Percentiles rank a stretch among this genome's conserved stretches.
phyloP scores from a whole-genome alignment of 352 stramenopile genomes.

The Globisporangium viniferum region DNA sequence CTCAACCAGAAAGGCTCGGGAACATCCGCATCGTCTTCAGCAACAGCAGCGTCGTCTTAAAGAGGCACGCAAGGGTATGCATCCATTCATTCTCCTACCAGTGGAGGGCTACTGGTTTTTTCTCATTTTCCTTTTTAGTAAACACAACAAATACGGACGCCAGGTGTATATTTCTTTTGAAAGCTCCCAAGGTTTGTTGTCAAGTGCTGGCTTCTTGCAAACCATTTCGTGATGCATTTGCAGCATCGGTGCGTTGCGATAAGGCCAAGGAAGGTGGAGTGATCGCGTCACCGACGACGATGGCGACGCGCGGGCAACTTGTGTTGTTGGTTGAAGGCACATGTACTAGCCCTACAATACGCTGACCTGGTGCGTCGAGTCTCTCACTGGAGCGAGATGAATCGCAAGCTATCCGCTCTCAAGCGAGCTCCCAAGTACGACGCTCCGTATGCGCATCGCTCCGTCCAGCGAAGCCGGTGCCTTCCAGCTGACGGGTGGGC shows the following conservation, averaged over 20 bases:
- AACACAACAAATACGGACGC: not conserved
- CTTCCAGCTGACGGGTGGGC: not conserved
- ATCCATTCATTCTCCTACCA: not conserved
- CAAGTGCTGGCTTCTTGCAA: not conserved
- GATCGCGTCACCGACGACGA: not conserved
- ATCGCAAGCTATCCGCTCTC: not conserved
- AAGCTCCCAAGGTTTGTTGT: not conserved
- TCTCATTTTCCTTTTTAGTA: not conserved
- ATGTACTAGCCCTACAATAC: not conserved
- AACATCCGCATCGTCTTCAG: not conserved
- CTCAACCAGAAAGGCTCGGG: slow-evolving; percentile 12
- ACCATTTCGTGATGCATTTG: not conserved
- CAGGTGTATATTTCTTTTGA: not conserved
- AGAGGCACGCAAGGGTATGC: not conserved
- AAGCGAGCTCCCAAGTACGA: not conserved
- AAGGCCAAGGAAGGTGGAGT: too few species aligned
- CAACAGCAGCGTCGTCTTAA: slow-evolving; percentile 13
- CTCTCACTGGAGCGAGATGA: not conserved
- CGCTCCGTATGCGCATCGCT: not conserved
- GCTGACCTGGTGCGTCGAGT: not conserved
- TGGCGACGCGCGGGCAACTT: too few species aligned
- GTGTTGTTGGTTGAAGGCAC: not conserved
- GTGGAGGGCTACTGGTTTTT: not conserved
- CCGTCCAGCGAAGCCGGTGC: not conserved
- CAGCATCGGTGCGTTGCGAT: not conserved